phyloP scores from a whole-genome alignment of 2,329 filamentous ascomycete species.

The Fusarium armeniacum region DNA sequence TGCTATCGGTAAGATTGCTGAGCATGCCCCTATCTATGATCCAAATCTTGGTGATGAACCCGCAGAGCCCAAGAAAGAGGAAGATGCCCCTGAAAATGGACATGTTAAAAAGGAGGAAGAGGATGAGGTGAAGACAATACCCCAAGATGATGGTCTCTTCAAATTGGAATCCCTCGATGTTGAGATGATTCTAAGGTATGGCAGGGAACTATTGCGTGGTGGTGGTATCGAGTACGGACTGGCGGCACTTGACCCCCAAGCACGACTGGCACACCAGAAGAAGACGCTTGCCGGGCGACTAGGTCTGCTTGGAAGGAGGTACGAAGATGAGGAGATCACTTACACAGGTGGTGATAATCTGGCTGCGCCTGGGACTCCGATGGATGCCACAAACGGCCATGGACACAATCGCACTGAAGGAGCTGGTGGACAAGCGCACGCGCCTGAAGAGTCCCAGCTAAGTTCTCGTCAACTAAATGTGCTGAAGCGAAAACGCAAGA shows the following conservation, averaged over 20 bases:
- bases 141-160: constrained; percentile 74
- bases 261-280: constrained; percentile 87
- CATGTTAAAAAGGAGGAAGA: constrained; percentile 75
- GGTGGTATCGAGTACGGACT: constrained; percentile 89
- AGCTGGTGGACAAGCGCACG: constrained; percentile 56
- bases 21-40: constrained; percentile 88
- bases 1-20: constrained; percentile 92
- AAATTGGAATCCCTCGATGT: constrained; percentile 83
- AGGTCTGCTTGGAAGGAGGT: constrained; percentile 85
- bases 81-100: constrained; percentile 54
- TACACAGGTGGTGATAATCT: constrained; percentile 65
- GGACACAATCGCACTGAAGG: constrained; percentile 55
- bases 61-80: constrained; percentile 58
- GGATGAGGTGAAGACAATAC: constrained; percentile 60
- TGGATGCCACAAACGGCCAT: constrained; percentile 58
- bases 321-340: constrained; percentile 84
- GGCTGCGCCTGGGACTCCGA: constrained; percentile 61
- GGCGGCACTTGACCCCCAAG: constrained; percentile 83
- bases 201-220: constrained; percentile 86
- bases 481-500: constrained; percentile 92
- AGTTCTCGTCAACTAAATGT: constrained; percentile 96
- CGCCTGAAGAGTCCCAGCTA: constrained; percentile 76
- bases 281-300: constrained; percentile 86
- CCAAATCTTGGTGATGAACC: constrained; percentile 81
- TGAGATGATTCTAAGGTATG: constrained; percentile 82